Evolutionary conservation across 2,329 filamentous ascomycete species (phyloP), one percentile per base, ranked within the genome.

Genomic region (Diaporthe vexans): DNA sequence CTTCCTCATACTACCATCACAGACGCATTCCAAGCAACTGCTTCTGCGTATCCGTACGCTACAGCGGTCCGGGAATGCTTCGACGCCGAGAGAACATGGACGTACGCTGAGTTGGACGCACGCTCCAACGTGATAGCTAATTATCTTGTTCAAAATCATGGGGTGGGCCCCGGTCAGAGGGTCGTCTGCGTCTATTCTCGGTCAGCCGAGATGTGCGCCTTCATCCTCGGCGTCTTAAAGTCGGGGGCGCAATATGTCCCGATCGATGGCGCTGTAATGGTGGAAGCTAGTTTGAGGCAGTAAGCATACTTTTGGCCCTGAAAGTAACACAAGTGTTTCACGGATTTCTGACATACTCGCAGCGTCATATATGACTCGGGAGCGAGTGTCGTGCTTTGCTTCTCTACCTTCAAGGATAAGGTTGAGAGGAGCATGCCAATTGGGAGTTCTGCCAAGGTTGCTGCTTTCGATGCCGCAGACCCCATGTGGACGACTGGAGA

Each of bases 211-310:
- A 90, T 91, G 88, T 81, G 91, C 9, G 84, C 90, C 67, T 89
- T 87, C 26, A 90, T 91, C 65, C 83, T 89, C 72, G 89, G 88
- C 2, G 83, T 91, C 24, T 81, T 91, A 46, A 89, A 88, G 73
- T 86, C 86, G 63, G 89, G 89, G 26, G 89, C 86, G 19, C 89
- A 91, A 76, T 91, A 91, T 78, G 85, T 91, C 7, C 90, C 90
- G 4, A 83, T 91, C 2, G 90, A 92, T 75, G 89, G 89, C 48
- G 86, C 87, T 8, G 84, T 89, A 43, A 86, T 88, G 13, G 83
- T 88, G 0, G 86, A 88, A 67, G 81, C 83, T 24, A 86, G 86
- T 3, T 82, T 91, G 80, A 81, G 33, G 85, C 87, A 73, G 88
- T 90, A 35, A 82, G 90, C 61, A 79, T 82, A 35, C 84, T 91